Conservation (phyloP, 2,329 filamentous ascomycete genomes). For the Periconia sp. region DNA sequence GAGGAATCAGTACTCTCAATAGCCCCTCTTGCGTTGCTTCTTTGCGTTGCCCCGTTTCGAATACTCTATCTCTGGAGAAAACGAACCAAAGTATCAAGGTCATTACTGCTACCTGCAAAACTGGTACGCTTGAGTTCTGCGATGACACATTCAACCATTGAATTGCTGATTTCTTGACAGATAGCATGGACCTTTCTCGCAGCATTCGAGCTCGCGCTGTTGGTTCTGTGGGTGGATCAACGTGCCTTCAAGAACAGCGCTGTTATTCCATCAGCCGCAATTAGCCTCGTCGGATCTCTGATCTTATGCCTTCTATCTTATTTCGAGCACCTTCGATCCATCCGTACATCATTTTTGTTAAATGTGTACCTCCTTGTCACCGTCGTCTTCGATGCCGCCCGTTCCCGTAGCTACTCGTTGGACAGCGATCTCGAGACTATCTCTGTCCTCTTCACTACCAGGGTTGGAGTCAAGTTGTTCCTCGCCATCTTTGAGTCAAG, state of each 20-base stretch:
- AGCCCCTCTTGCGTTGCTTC: slow-evolving; percentile 34
- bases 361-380: slow-evolving; percentile 55
- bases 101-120: slow-evolving; percentile 30
- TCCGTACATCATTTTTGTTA: slow-evolving; percentile 56
- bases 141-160: no score
- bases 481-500: slow-evolving; percentile 53
- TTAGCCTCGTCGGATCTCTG: slow-evolving; percentile 33
- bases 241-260: slow-evolving; percentile 18
- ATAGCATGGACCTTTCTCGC: slow-evolving; percentile 30
- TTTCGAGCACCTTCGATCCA: slow-evolving; percentile 54
- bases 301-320: slow-evolving; percentile 51
- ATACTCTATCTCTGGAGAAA: slow-evolving; percentile 33
- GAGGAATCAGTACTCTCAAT: slow-evolving; percentile 43
- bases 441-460: slow-evolving; percentile 51
- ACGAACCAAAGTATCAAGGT: slow-evolving; percentile 28
- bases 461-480: slow-evolving; percentile 51
- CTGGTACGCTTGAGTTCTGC: slow-evolving; percentile 24
- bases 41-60: slow-evolving; percentile 35
- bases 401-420: slow-evolving; percentile 50
- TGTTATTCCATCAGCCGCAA: slow-evolving; percentile 32
- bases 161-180: no score
- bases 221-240: slow-evolving; percentile 34
- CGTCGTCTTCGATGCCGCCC: slow-evolving; percentile 54
- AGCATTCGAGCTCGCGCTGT: slow-evolving; percentile 33
- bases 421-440: slow-evolving; percentile 43